These are phyloP conservation scores for Porcisia hertigi DNA, from an alignment of 208 protist genomes.

Conservation along the genomic window DNA sequence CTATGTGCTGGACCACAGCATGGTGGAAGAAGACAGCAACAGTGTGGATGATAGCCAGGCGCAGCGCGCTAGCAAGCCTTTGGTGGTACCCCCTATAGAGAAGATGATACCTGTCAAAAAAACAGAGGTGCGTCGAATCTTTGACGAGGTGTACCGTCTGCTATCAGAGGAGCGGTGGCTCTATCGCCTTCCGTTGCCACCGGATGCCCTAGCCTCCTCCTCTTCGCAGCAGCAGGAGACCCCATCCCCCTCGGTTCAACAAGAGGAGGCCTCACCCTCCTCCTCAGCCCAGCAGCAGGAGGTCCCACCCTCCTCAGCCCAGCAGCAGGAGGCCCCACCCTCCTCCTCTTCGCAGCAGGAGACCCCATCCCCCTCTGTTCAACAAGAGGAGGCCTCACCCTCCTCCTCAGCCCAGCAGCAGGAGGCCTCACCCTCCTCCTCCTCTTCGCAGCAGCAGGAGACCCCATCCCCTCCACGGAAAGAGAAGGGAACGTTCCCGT, in stretches of 20 bases:
- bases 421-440: too few species aligned
- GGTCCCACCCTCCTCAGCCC: too few species aligned
- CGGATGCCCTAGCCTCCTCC: neutral
- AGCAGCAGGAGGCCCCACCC: neutral
- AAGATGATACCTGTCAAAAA: constrained; percentile 5
- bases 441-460: too few species aligned
- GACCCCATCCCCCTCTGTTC: too few species aligned
- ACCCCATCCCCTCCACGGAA: too few species aligned
- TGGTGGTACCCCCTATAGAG: neutral
- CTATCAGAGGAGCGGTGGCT: constrained; percentile 21
- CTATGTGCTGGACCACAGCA: constrained; percentile 21
- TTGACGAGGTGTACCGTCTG: constrained; percentile 25
- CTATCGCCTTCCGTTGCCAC: neutral
- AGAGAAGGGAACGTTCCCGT: too few species aligned
- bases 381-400: too few species aligned
- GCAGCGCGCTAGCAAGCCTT: neutral
- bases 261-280: too few species aligned
- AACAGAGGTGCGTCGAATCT: constrained; percentile 9
- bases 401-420: too few species aligned
- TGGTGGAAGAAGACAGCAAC: neutral
- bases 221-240: too few species aligned
- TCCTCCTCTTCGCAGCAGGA: neutral
- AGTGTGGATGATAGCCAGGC: neutral
- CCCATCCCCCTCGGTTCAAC: too few species aligned
- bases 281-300: too few species aligned